These are phyloP conservation scores for Plantago ovata DNA, from an alignment of 257 asterid genomes.

Conservation along the genomic window DNA sequence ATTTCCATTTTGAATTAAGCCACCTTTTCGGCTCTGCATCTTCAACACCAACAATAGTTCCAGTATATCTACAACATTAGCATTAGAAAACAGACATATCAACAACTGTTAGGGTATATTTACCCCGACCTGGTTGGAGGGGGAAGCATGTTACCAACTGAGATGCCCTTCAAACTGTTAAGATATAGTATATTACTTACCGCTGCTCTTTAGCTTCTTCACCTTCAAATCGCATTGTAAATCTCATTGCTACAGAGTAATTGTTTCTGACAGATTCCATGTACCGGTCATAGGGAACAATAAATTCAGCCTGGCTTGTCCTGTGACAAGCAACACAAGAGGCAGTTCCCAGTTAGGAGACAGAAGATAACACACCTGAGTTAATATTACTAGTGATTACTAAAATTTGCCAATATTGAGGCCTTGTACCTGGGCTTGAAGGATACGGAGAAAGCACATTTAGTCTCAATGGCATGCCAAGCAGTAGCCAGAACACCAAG, in stretches of 20 bases:
- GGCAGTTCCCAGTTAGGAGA: too few species aligned
- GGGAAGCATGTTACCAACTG: too few species aligned
- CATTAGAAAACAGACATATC: slow-evolving; percentile 21
- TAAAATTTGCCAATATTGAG: background rate
- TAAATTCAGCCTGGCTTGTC: slow-evolving; percentile 35
- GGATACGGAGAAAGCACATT: slow-evolving; percentile 39
- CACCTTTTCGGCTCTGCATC: slow-evolving; percentile 33
- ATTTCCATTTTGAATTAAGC: slow-evolving; percentile 47
- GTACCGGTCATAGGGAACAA: slow-evolving; percentile 42
- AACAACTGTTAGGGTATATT: background rate
- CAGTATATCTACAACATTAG: slow-evolving; percentile 10
- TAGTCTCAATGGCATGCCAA: slow-evolving; percentile 46
- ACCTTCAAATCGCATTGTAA: slow-evolving; percentile 51
- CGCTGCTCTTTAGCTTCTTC: slow-evolving; percentile 52
- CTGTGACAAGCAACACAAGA: slow-evolving; percentile 15
- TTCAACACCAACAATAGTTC: slow-evolving; percentile 44
- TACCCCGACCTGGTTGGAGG: too few species aligned
- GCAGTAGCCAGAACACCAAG: slow-evolving; percentile 60
- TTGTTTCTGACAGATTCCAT: slow-evolving; percentile 35
- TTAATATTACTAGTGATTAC: background rate
- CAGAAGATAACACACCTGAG: too few species aligned
- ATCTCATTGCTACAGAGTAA: slow-evolving; percentile 51
- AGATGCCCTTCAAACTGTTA: too few species aligned
- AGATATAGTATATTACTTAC: slow-evolving; percentile 20
- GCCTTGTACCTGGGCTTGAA: slow-evolving; percentile 44